phyloP scores from a whole-genome alignment of 225 moss, liverwort and hornwort genomes.

The Physcomitrium patens region DNA sequence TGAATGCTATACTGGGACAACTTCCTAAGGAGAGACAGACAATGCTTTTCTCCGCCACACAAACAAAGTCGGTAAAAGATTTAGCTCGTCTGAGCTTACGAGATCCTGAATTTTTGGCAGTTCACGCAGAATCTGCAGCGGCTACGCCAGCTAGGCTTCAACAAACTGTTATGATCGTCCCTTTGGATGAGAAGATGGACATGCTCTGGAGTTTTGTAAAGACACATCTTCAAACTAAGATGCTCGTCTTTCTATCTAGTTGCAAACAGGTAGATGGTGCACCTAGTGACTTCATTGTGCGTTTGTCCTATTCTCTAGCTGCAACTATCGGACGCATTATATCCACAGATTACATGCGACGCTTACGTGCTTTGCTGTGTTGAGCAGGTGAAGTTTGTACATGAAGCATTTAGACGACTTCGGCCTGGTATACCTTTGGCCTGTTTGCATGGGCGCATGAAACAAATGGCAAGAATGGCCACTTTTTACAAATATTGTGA shows the following conservation, averaged over 20 bases:
- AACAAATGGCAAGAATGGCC: conserved; percentile 82
- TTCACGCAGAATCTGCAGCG: conserved; percentile 92
- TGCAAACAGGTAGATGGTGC: conserved; percentile 80
- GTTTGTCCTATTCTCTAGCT: background rate
- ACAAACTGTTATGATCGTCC: conserved; percentile 89
- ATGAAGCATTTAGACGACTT: conserved; percentile 82
- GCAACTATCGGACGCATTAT: too few relatives aligned
- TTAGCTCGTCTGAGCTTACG: conserved; percentile 93
- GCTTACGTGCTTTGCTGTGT: conserved; percentile 35
- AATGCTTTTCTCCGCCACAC: conserved; percentile 93
- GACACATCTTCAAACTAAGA: conserved; percentile 84
- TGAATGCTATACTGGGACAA: conserved; percentile 92
- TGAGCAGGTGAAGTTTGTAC: conserved; percentile 87
- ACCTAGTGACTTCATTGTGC: conserved; percentile 1
- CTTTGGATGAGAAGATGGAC: conserved; percentile 93
- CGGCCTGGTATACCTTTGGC: conserved; percentile 90
- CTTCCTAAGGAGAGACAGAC: conserved; percentile 92
- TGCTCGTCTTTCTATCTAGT: conserved; percentile 88
- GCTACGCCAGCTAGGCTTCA: conserved; percentile 91
- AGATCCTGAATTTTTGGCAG: conserved; percentile 95
- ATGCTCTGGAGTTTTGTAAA: conserved; percentile 97
- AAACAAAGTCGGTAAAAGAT: conserved; percentile 92
- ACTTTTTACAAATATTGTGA: conserved; percentile 85
- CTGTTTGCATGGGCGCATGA: conserved; percentile 96
- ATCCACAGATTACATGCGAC: conserved; percentile 14